Conservation (phyloP, 768 basidiomycete genomes). For the Brasilioporus rufonigricans region DNA sequence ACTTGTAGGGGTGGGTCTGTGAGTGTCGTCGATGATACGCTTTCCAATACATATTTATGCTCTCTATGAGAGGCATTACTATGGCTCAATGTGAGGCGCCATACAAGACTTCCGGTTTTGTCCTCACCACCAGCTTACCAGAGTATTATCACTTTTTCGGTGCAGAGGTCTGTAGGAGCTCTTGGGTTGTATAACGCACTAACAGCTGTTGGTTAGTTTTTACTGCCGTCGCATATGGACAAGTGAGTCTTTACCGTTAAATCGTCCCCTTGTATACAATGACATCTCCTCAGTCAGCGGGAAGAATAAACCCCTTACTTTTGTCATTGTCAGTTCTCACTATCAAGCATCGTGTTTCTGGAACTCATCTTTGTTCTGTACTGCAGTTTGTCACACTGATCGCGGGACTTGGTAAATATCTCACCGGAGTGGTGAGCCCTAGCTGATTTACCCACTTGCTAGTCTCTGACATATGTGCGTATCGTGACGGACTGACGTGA, state of each 20-base stretch:
- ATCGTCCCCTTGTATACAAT: neutral
- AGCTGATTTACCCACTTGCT: neutral
- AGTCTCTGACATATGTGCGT: conserved; percentile 14
- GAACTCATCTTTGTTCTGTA: neutral
- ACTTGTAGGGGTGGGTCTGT: conserved; percentile 6
- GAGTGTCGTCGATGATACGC: neutral
- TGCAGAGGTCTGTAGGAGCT: conserved; percentile 7
- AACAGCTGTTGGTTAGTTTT: conserved; percentile 14
- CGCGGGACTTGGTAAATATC: neutral
- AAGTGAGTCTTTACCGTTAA: conserved; percentile 1
- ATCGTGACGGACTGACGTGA: neutral
- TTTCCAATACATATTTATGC: neutral
- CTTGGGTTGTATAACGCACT: too few relatives aligned
- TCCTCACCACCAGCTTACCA: neutral
- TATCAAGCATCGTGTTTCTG: neutral
- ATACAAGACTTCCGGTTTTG: neutral
- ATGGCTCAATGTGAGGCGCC: conserved; percentile 1
- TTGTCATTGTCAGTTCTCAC: conserved; percentile 6
- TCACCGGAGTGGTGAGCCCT: neutral
- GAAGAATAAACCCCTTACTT: conserved; percentile 12
- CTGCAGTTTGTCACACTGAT: neutral
- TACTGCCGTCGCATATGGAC: conserved; percentile 17
- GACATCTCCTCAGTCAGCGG: conserved; percentile 10
- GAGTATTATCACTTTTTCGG: neutral
- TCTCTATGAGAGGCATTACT: neutral